Percentiles rank a stretch among this genome's conserved stretches.
Conservation (phyloP, 768 basidiomycete genomes). For the Dentipellis sp. region DNA sequence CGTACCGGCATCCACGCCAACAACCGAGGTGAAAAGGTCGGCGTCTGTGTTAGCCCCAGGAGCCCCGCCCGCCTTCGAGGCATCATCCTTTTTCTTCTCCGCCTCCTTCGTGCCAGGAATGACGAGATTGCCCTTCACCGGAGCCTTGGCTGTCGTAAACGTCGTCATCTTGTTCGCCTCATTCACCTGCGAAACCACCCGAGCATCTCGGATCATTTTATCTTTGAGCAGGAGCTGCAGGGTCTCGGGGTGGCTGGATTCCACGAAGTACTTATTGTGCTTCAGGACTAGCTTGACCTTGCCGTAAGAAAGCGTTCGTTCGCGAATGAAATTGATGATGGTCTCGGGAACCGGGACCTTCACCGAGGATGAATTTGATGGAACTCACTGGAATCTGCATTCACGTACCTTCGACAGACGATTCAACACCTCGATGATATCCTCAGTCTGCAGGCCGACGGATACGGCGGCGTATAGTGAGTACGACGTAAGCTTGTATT, state of each 20-base stretch:
- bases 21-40: slow-evolving; percentile 91
- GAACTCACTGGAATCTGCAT: background rate
- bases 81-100: slow-evolving; percentile 61
- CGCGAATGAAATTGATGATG: slow-evolving; percentile 81
- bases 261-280: slow-evolving; percentile 95
- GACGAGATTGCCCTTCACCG: slow-evolving; percentile 70
- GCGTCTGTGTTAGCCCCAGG: slow-evolving; percentile 38
- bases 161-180: slow-evolving; percentile 69
- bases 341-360: slow-evolving; percentile 89
- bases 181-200: slow-evolving; percentile 64
- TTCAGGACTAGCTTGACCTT: slow-evolving; percentile 98
- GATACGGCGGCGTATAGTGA: slow-evolving; percentile 98
- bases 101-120: slow-evolving; percentile 81
- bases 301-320: slow-evolving; percentile 92
- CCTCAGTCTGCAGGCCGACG: slow-evolving; percentile 93
- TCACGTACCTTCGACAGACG: slow-evolving; percentile 64
- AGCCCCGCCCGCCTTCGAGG: slow-evolving; percentile 24
- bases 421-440: slow-evolving; percentile 92
- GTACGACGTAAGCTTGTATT: slow-evolving; percentile 97
- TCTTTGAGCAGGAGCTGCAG: slow-evolving; percentile 85
- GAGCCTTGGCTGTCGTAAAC: slow-evolving; percentile 76
- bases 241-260: slow-evolving; percentile 91
- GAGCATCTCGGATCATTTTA: slow-evolving; percentile 72
- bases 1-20: slow-evolving; percentile 84
- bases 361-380: slow-evolving; percentile 1